These are phyloP conservation scores for Aspergillus sclerotioniger DNA, from an alignment of 495 filamentous ascomycete genomes.

Conservation along the genomic window DNA sequence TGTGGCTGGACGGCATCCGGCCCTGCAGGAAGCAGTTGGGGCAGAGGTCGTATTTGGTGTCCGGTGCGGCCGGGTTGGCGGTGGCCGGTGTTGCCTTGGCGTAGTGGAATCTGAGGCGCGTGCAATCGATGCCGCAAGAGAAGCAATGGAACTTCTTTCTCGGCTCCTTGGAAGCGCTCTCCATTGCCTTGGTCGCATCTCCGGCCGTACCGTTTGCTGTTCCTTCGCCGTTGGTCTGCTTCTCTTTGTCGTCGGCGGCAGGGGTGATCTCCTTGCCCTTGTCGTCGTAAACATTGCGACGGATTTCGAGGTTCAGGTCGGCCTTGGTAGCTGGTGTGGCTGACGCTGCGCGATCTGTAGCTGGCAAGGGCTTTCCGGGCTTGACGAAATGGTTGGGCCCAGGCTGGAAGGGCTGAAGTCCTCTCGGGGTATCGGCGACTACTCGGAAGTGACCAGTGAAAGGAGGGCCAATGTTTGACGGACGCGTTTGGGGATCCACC, in stretches of 20 bases:
- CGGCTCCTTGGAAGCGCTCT: conserved; percentile 57
- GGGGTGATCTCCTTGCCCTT: conserved; percentile 77
- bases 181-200: conserved; percentile 56
- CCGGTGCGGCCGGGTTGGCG: conserved; percentile 54
- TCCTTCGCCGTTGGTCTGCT: conserved; percentile 75
- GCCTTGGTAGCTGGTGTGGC: conserved; percentile 66
- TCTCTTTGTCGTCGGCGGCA: conserved; percentile 56
- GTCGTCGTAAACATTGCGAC: conserved; percentile 92
- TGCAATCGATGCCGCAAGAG: conserved; percentile 91
- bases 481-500: conserved; percentile 93
- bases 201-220: conserved; percentile 55
- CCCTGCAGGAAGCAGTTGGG: conserved; percentile 84
- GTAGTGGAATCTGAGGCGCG: conserved; percentile 85
- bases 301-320: conserved; percentile 83
- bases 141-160: conserved; percentile 78
- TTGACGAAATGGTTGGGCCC: conserved; percentile 71
- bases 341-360: conserved; percentile 74
- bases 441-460: conserved; percentile 97
- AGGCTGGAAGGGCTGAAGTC: conserved; percentile 91
- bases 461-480: conserved; percentile 92
- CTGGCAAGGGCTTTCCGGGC: conserved; percentile 66
- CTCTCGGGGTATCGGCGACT: conserved; percentile 89
- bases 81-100: conserved; percentile 57
- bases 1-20: conserved; percentile 71
- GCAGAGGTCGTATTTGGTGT: conserved; percentile 80